Percentiles rank a stretch among this genome's conserved stretches.
These are phyloP conservation scores for Carex littledalei DNA, from an alignment of 176 grass and related monocot species.

Conservation along the genomic window DNA sequence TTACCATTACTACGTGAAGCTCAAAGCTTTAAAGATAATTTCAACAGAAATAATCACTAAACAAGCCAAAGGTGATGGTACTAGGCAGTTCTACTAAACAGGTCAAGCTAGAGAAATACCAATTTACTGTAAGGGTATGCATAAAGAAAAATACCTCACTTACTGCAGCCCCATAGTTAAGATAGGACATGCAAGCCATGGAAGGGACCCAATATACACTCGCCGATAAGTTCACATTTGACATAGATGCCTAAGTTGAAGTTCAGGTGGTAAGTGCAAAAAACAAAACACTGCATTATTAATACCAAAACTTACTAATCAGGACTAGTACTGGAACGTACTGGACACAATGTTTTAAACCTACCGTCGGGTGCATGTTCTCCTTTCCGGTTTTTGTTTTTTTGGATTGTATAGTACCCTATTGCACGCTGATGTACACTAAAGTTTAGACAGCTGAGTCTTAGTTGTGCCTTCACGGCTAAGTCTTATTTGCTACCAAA, in stretches of 20 bases:
- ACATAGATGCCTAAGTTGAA: constrained; percentile 44
- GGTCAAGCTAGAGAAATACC: neutral
- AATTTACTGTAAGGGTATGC: neutral
- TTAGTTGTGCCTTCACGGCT: neutral
- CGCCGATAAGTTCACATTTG: constrained; percentile 65
- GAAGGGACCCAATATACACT: constrained; percentile 63
- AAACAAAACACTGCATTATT: constrained; percentile 4
- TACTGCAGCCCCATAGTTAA: constrained; percentile 84
- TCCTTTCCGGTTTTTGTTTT: neutral
- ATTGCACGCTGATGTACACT: neutral
- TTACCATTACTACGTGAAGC: neutral
- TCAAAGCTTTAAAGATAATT: constrained; percentile 1
- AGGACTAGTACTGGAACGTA: neutral
- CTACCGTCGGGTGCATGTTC: neutral
- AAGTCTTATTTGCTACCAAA: neutral
- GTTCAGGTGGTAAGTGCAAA: neutral
- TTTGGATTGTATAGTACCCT: neutral
- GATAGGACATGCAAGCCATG: constrained; percentile 41
- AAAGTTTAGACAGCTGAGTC: neutral
- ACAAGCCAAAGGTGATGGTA: neutral
- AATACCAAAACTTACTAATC: neutral
- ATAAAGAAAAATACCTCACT: constrained; percentile 63
- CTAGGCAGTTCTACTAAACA: neutral
- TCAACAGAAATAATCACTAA: neutral
- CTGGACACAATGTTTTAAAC: neutral